Conservation (phyloP, 2,329 filamentous ascomycete genomes). For the Pestalotiopsis sp. region DNA sequence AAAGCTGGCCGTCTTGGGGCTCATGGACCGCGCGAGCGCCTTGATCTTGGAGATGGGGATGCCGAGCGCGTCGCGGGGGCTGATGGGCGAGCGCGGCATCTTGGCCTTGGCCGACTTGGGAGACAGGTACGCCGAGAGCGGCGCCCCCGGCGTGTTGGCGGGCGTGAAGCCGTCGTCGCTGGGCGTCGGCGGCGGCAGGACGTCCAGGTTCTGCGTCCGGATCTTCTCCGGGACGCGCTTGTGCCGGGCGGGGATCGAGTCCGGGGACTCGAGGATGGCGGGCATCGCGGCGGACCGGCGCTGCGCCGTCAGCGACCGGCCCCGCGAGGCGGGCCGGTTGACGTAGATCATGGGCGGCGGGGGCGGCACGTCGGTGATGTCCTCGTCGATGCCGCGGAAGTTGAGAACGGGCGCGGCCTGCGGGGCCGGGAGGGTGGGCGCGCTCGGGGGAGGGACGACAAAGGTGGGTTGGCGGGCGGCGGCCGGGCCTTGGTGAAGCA, state of each 20-base stretch:
- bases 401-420: constrained; percentile 21
- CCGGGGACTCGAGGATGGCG: constrained; percentile 17
- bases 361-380: constrained; percentile 20
- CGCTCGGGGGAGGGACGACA: constrained; percentile 14
- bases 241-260: constrained; percentile 29
- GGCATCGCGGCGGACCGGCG: constrained; percentile 14
- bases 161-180: constrained; percentile 24
- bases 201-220: constrained; percentile 16
- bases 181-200: constrained; percentile 21
- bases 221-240: constrained; percentile 19
- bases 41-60: constrained; percentile 24
- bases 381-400: constrained; percentile 20
- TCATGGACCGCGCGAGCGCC: constrained; percentile 18
- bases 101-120: constrained; percentile 15
- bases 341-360: constrained; percentile 20
- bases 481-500: constrained; percentile 13
- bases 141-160: constrained; percentile 22
- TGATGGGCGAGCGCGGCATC: constrained; percentile 15
- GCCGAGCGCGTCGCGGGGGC: constrained; percentile 30
- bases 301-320: constrained; percentile 9
- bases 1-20: constrained; percentile 14
- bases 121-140: constrained; percentile 21
- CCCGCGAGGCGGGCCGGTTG: constrained; percentile 8
- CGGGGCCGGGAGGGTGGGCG: constrained; percentile 17
- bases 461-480: constrained; percentile 20